Base-by-base conservation (phyloP, 345 rosid species). In the Salix suchowensis region DNA sequence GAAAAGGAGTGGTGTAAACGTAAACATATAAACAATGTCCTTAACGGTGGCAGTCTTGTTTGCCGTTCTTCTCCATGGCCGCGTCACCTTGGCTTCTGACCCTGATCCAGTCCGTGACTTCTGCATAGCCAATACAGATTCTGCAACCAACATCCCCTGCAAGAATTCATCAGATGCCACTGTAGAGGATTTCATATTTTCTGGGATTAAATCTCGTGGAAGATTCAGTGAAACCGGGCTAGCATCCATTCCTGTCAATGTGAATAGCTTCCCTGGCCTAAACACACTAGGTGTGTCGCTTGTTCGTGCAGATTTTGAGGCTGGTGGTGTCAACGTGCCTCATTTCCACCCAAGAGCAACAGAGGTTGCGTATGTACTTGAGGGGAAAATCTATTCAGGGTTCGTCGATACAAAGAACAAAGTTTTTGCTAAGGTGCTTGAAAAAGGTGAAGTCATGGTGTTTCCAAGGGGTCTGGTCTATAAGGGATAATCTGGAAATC, bases 311-410 rank as follows among this genome's bases (percentile, higher is more conserved):
- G 96, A 94, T 82, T 85, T 92, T 28, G 82, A 90, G 2, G 82
- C 85, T 2, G 89, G 88, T 8, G 90, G 93, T 0, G 86, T 94
- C 71, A 91, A 92, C 71, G 87, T 87, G 70, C 97, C 97, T 15
- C 98, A 92, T 80, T 85, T 87, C 81, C 98, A 91, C 75, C 98
- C 94, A 0, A 82, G 96, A 75, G 96, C 94, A 12, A 89, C 93
- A 0, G 96, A 92, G 82, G 81, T 87, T 5, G 96, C 93, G 0
- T 84, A 83, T 74, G 86, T 91, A 37, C 72, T 90, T 6, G 86
- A 86, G 65, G 97, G 97, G 26, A 85, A 65, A 61, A 72, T 94
- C 24, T 91, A 94, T 75, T 92, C 93, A 0, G 98, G 97, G 36
- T 94, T 94, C 67, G 88, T 94, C 0, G 98, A 92, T 67, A 82